Conservation (phyloP, 1,139 yeast genomes). For the Blastobotrys illinoisensis region DNA sequence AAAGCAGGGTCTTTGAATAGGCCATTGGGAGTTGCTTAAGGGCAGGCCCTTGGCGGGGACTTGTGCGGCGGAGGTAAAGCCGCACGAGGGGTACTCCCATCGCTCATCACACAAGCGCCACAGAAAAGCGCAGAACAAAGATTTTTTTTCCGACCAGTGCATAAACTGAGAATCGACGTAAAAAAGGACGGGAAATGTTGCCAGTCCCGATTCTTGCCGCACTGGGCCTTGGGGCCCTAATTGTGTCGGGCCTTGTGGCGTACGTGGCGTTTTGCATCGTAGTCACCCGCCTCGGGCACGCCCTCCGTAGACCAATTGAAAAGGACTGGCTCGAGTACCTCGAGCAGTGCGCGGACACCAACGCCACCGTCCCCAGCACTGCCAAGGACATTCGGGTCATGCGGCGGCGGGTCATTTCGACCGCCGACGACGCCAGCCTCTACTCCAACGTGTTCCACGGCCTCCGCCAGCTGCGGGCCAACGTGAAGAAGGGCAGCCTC, state of each 20-base stretch:
- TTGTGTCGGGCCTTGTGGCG: conserved; percentile 8
- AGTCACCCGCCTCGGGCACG: background rate
- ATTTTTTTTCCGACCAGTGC: background rate
- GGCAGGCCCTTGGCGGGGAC: too few relatives aligned
- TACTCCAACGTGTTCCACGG: background rate
- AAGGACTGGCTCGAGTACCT: conserved; percentile 24
- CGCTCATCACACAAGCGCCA: too few relatives aligned
- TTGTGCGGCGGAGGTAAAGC: too few relatives aligned
- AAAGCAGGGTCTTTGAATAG: too few relatives aligned
- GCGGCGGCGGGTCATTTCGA: conserved; percentile 51
- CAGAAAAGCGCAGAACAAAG: too few relatives aligned
- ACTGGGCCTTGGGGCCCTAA: conserved; percentile 3
- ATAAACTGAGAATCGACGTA: background rate
- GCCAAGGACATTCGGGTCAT: conserved; percentile 34
- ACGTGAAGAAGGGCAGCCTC: conserved; percentile 14
- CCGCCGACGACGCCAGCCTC: conserved; percentile 40
- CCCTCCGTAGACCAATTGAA: background rate
- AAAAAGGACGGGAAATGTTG: background rate
- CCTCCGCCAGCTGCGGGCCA: background rate
- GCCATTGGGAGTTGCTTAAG: too few relatives aligned
- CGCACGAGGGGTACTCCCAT: background rate
- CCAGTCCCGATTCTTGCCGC: background rate
- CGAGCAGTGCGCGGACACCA: conserved; percentile 24
- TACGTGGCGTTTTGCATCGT: conserved; percentile 13
- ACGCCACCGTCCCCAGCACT: conserved; percentile 25